Percentiles rank a stretch among this genome's conserved stretches.
Evolutionary conservation across 305 asterid species (phyloP).

Genomic region (Fraxinus greggii): DNA sequence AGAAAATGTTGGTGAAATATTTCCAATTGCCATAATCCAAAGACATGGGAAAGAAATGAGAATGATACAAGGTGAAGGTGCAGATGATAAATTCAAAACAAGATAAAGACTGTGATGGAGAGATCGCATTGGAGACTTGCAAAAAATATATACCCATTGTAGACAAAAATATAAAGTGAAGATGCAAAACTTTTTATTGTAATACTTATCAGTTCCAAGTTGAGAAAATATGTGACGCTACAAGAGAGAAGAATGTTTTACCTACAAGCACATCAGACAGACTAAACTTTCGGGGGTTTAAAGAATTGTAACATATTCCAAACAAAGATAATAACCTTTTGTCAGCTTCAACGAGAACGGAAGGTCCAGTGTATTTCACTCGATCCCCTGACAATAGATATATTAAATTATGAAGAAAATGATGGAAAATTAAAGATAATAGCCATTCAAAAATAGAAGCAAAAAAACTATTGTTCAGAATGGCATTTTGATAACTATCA

Average conservation of each 20-base stretch:
- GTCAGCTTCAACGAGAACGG: constrained; percentile 54
- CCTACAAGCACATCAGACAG: neutral
- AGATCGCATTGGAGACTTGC: neutral
- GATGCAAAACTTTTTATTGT: neutral
- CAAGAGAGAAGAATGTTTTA: neutral
- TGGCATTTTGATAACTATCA: constrained; percentile 6
- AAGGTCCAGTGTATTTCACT: constrained; percentile 79
- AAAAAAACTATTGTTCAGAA: neutral
- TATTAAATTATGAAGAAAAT: constrained; percentile 10
- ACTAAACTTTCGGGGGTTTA: neutral
- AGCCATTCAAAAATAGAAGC: neutral
- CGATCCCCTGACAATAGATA: constrained; percentile 74
- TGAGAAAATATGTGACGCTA: neutral
- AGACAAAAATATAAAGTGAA: neutral
- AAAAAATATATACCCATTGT: neutral
- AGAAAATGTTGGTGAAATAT: neutral
- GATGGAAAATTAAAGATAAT: constrained; percentile 9
- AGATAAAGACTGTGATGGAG: neutral
- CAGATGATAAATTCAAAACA: neutral
- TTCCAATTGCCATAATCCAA: neutral
- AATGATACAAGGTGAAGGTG: neutral
- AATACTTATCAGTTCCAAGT: neutral
- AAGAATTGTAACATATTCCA: constrained; percentile 19
- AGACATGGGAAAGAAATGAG: neutral
- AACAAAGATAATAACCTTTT: constrained; percentile 55